Percentiles rank a stretch among this genome's conserved stretches.
These are phyloP conservation scores for Salmacisia buchloeana DNA, from an alignment of 1,284 basidiomycete genomes.

Conservation along the genomic window DNA sequence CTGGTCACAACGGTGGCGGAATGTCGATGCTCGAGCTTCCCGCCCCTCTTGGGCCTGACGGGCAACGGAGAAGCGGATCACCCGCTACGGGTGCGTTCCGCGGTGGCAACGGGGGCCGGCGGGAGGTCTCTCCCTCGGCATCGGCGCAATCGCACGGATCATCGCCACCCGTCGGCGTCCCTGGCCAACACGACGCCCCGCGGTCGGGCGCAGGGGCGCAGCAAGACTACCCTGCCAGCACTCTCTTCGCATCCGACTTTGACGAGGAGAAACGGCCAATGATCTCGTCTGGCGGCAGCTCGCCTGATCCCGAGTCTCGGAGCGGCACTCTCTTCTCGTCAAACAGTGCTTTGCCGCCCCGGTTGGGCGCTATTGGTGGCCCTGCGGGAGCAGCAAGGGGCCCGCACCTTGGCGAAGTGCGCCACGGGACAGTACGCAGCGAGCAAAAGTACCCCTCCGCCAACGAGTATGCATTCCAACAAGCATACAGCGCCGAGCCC, in stretches of 20 bases:
- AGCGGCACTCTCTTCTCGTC: slow-evolving; percentile 12
- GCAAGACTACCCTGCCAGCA: slow-evolving; percentile 25
- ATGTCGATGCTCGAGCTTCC: slow-evolving; percentile 48
- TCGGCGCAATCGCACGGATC: slow-evolving; percentile 19
- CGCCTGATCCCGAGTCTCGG: slow-evolving; percentile 24
- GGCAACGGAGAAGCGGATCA: slow-evolving; percentile 23
- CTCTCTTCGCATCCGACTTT: slow-evolving; percentile 11
- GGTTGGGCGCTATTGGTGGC: not conserved
- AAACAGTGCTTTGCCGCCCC: slow-evolving; percentile 4
- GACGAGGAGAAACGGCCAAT: slow-evolving; percentile 41
- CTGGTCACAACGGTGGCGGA: not conserved
- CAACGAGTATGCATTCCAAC: slow-evolving; percentile 31
- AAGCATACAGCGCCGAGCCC: slow-evolving; percentile 35
- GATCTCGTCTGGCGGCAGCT: slow-evolving; percentile 30
- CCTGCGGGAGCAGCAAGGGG: not conserved
- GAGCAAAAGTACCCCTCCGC: slow-evolving; percentile 38
- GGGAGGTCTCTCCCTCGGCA: slow-evolving; percentile 22
- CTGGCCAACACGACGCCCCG: not conserved
- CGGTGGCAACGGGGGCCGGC: slow-evolving; percentile 27
- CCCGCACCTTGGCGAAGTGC: slow-evolving; percentile 18
- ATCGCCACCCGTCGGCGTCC: not conserved
- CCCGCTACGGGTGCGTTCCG: slow-evolving; percentile 17
- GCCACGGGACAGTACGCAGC: slow-evolving; percentile 33
- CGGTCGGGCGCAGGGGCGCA: slow-evolving; percentile 11
- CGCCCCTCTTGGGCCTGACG: slow-evolving; percentile 44